Evolutionary conservation across 805 yeast species (phyloP).

Genomic region (Ogataea paradorogensis): DNA sequence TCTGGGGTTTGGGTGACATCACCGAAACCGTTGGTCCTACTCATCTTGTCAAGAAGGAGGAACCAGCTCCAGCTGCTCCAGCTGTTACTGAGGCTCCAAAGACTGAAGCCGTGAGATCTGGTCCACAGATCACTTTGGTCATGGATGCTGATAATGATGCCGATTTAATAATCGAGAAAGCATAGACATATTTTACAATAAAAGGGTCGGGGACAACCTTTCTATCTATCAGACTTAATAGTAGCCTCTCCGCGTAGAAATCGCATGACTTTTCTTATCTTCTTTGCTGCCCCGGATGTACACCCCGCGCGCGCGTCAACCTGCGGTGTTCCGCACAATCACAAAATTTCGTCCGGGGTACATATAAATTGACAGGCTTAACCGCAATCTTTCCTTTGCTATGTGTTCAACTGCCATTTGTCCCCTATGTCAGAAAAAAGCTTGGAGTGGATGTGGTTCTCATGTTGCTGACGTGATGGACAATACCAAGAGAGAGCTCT

Average conservation of each 20-base stretch:
- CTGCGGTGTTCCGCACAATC: constrained; percentile 10
- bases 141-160: constrained; percentile 31
- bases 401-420: constrained; percentile 39
- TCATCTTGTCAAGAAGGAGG: constrained; percentile 14
- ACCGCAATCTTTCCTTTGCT: neutral
- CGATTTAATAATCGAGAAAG: constrained; percentile 32
- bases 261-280: constrained; percentile 9
- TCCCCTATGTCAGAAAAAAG: constrained; percentile 44
- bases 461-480: constrained; percentile 57
- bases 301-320: constrained; percentile 2
- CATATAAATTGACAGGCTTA: constrained; percentile 2
- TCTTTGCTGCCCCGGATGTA: constrained; percentile 7
- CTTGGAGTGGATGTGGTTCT: constrained; percentile 66
- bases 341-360: constrained; percentile 7
- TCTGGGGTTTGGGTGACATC: constrained; percentile 58
- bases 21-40: constrained; percentile 57
- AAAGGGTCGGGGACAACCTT: constrained; percentile 11
- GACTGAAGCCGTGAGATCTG: constrained; percentile 4
- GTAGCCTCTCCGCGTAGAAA: constrained; percentile 3
- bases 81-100: constrained; percentile 6
- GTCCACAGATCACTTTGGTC: constrained; percentile 30
- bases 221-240: neutral
- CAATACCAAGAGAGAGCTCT: constrained; percentile 41
- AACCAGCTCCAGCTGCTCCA: constrained; percentile 5
- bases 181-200: constrained; percentile 10